phyloP scores from a whole-genome alignment of 1,139 yeast genomes.

The Kurtzmaniella quercitrusa region DNA sequence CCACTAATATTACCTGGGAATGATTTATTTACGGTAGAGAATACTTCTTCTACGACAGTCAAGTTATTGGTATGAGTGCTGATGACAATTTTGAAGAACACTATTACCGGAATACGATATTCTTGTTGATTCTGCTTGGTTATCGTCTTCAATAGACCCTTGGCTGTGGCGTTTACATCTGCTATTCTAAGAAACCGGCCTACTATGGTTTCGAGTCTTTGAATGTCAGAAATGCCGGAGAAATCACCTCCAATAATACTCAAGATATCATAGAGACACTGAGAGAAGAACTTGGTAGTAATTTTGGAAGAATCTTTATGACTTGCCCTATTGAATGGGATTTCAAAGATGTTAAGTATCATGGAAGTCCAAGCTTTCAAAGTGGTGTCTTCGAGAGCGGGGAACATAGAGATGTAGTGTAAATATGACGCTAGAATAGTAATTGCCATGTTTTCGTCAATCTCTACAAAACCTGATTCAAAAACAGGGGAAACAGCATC shows the following conservation, averaged over 20 bases:
- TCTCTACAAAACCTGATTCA: constrained; percentile 12
- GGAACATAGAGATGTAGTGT: constrained; percentile 1
- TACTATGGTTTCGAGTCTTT: neutral
- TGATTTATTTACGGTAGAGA: constrained; percentile 27
- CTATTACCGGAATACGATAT: constrained; percentile 11
- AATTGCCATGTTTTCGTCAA: constrained; percentile 27
- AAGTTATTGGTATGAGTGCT: constrained; percentile 23
- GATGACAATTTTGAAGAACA: constrained; percentile 24
- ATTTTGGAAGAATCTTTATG: constrained; percentile 29
- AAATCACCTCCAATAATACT: neutral
- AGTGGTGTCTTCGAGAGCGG: constrained; percentile 8
- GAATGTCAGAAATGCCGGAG: neutral
- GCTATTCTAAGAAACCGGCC: neutral
- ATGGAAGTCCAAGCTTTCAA: constrained; percentile 19
- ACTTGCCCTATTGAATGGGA: constrained; percentile 21
- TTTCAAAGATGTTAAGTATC: constrained; percentile 20
- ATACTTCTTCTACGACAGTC: constrained; percentile 41
- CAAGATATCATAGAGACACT: constrained; percentile 6
- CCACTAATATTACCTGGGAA: constrained; percentile 26
- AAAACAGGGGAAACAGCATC: constrained; percentile 1
- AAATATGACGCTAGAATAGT: constrained; percentile 17
- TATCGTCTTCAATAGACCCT: neutral
- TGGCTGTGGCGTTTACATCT: neutral
- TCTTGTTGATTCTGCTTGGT: constrained; percentile 8
- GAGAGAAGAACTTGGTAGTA: constrained; percentile 22